These are phyloP conservation scores for Pseudopyricularia cyperi DNA, from an alignment of 2,329 filamentous ascomycete genomes.

Conservation along the genomic window DNA sequence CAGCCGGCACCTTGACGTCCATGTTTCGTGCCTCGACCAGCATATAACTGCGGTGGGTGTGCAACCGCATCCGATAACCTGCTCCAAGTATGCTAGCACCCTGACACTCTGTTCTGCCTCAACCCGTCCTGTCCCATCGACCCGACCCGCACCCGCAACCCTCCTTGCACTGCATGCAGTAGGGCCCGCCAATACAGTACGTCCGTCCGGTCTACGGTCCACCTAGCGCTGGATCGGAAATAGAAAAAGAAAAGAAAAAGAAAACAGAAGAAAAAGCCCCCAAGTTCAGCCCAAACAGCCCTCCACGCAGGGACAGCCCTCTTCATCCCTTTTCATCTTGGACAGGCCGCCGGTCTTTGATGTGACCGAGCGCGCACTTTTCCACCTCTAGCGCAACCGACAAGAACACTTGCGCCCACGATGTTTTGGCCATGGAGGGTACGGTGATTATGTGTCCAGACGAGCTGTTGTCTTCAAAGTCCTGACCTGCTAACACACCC, in stretches of 20 bases:
- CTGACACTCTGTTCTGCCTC: not conserved
- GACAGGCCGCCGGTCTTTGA: not conserved
- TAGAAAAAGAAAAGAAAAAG: not conserved
- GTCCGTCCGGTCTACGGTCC: not conserved
- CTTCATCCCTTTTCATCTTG: not conserved
- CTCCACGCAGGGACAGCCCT: not conserved
- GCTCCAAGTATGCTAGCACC: not conserved
- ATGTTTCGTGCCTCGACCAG: not conserved
- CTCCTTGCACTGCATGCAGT: not conserved
- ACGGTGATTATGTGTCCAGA: constrained; percentile 12
- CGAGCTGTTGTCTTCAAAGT: not conserved
- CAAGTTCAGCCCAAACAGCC: not conserved
- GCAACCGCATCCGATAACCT: not conserved
- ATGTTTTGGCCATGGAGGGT: constrained; percentile 54
- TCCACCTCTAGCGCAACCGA: not conserved
- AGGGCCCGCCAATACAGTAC: not conserved
- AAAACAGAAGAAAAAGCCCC: not conserved
- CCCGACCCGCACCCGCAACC: not conserved
- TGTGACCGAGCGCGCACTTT: not conserved
- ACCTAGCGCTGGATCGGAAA: not conserved
- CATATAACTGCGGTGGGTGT: not conserved
- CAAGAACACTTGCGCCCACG: not conserved
- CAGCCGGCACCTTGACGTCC: too few species aligned
- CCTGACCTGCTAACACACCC: not conserved
- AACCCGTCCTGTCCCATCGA: not conserved